phyloP scores from a whole-genome alignment of 352 stramenopile genomes.

The Peronosclerospora sorghi region DNA sequence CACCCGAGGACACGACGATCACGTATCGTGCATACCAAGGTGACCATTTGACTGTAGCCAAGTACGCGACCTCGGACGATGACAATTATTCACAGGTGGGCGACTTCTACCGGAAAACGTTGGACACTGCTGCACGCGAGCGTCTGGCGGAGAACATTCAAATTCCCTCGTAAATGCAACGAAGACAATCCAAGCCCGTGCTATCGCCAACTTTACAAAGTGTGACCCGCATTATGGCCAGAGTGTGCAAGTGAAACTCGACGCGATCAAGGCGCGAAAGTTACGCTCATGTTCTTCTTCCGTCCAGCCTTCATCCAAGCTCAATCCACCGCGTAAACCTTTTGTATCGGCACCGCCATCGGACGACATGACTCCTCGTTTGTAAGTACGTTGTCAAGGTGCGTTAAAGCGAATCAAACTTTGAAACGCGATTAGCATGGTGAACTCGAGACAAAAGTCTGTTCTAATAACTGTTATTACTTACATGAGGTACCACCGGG shows the following conservation, averaged over 20 bases:
- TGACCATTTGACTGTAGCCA: constrained; percentile 19
- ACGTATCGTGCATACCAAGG: constrained; percentile 14
- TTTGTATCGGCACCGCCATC: constrained; percentile 41
- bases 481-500: too few relatives aligned
- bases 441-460: too few relatives aligned
- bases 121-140: constrained; percentile 43
- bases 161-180: constrained; percentile 39
- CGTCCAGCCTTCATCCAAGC: constrained; percentile 18
- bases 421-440: too few relatives aligned
- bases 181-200: constrained; percentile 20
- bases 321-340: constrained; percentile 53
- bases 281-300: constrained; percentile 3
- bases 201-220: constrained; percentile 79
- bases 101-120: constrained; percentile 54
- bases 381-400: constrained; percentile 30
- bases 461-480: too few relatives aligned
- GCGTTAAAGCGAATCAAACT: too few relatives aligned
- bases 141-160: constrained; percentile 63
- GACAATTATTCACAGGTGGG: constrained; percentile 68
- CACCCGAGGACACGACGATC: constrained; percentile 16
- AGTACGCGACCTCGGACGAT: constrained; percentile 54
- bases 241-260: constrained; percentile 70
- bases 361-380: constrained; percentile 34
- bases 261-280: constrained; percentile 19
- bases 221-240: constrained; percentile 81